Evolutionary conservation across 345 rosid species (phyloP), one percentile per base, ranked within the genome.

Genomic region (Gossypium bickii): DNA sequence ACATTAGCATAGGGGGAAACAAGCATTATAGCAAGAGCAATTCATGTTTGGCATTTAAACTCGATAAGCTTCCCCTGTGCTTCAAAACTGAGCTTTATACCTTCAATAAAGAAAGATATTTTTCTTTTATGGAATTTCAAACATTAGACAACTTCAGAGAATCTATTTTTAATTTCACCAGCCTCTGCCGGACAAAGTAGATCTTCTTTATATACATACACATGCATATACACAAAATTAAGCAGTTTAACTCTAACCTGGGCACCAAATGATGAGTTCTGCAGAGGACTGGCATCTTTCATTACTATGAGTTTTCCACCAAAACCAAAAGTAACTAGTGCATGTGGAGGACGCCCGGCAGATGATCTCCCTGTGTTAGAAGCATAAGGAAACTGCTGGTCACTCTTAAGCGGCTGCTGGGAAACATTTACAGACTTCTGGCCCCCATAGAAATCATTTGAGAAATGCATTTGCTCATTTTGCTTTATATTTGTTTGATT

Each of bases 281-380:
- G 67, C 4, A 62, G 22, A 74, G 87, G 81, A 74, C 70, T 75
- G 58, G 56, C 49, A 79, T 87, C 89, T 82, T 89, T 95, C 93
- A 93, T 85, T 29, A 95, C 85, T 74, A 93, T 73, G 72, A 95
- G 88, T 79, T 90, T 95, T 73, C 99, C 98, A 69, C 99, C 98
- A 86, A 96, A 96, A 34, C 99, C 99, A 81, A 96, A 96, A 76
- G 86, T 78, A 80, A 92, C 90, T 81, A 93, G 82, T 24, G 94
- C 90, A 86, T 93, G 97, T 45, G 97, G 87, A 78, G 98, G 99
- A 80, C 99, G 98, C 20, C 97, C 93, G 79, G 94, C 97, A 73
- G 98, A 79, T 68, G 97, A 90, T 83, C 89, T 86, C 81, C 88
- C 92, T 0, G 71, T 44, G 78, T 60, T 77, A 62, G 88, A 81